Evolutionary conservation across 1,139 yeast species (phyloP).

Genomic region (Yamadazyma triangularis): DNA sequence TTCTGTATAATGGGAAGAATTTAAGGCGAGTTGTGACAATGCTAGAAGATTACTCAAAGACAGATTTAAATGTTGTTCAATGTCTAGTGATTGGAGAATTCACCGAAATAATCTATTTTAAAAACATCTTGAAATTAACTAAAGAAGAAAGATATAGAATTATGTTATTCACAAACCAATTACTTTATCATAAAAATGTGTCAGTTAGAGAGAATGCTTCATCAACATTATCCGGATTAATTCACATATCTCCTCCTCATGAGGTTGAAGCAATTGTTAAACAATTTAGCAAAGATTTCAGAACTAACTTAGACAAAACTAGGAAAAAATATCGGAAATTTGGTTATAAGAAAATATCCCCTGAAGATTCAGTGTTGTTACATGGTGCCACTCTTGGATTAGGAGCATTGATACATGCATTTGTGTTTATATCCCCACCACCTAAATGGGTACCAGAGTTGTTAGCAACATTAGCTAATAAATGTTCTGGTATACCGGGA

Average conservation of each 20-base stretch:
- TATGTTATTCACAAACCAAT: constrained; percentile 47
- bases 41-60: constrained; percentile 42
- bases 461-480: constrained; percentile 64
- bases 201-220: constrained; percentile 81
- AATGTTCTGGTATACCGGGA: constrained; percentile 69
- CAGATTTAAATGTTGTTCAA: constrained; percentile 60
- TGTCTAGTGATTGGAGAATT: constrained; percentile 63
- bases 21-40: constrained; percentile 46
- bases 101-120: constrained; percentile 70
- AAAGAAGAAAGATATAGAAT: constrained; percentile 46
- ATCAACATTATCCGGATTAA: constrained; percentile 70
- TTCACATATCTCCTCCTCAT: constrained; percentile 67
- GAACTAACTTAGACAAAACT: constrained; percentile 25
- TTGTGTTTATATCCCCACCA: constrained; percentile 88
- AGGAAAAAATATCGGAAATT: constrained; percentile 28
- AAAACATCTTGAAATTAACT: constrained; percentile 58
- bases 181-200: constrained; percentile 60
- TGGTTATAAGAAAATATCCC: constrained; percentile 23
- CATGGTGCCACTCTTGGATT: constrained; percentile 91
- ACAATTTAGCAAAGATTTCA: constrained; percentile 19
- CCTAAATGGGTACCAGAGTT: constrained; percentile 86
- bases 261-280: constrained; percentile 41
- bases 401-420: constrained; percentile 86
- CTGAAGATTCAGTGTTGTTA: constrained; percentile 44
- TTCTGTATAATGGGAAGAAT: constrained; percentile 46